Evolutionary conservation across 1,284 basidiomycete species (phyloP).

Genomic region (Cerioporus squamosus): DNA sequence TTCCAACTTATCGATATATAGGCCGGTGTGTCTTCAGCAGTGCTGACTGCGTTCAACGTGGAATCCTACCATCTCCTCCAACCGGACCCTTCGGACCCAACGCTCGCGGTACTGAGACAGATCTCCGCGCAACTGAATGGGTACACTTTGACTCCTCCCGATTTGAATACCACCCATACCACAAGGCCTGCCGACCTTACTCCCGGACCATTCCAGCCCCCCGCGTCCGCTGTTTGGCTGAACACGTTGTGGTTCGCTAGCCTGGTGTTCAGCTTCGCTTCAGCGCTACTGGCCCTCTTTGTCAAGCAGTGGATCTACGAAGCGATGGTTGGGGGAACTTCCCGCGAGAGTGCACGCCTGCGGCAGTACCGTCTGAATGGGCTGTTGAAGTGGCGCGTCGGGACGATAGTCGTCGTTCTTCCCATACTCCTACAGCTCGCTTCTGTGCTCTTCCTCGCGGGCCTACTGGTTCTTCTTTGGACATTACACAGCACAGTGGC

Average conservation of each 20-base stretch:
- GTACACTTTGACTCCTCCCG: neutral
- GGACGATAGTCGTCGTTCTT: conserved; percentile 22
- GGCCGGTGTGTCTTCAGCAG: conserved; percentile 10
- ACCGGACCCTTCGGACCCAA: conserved; percentile 1
- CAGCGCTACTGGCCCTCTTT: conserved; percentile 17
- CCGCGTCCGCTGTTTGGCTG: conserved; percentile 9
- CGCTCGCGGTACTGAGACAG: neutral
- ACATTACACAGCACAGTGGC: conserved; percentile 21
- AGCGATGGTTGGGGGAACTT: neutral
- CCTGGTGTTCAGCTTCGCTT: conserved; percentile 18
- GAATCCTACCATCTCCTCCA: conserved; percentile 7
- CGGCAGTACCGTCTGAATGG: conserved; percentile 29
- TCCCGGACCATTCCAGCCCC: neutral
- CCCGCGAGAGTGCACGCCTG: conserved; percentile 7
- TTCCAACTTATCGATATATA: neutral
- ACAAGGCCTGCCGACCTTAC: neutral
- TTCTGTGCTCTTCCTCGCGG: conserved; percentile 24
- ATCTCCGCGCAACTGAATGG: conserved; percentile 3
- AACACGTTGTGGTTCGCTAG: conserved; percentile 25
- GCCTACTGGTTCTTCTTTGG: conserved; percentile 26
- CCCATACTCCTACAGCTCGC: conserved; percentile 31
- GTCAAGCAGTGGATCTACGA: conserved; percentile 26
- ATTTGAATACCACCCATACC: conserved; percentile 6
- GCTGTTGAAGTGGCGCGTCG: conserved; percentile 26
- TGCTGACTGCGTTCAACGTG: conserved; percentile 10